Evolutionary conservation across 208 protist genomes (phyloP).

Genomic region (Naegleria fowleri): DNA sequence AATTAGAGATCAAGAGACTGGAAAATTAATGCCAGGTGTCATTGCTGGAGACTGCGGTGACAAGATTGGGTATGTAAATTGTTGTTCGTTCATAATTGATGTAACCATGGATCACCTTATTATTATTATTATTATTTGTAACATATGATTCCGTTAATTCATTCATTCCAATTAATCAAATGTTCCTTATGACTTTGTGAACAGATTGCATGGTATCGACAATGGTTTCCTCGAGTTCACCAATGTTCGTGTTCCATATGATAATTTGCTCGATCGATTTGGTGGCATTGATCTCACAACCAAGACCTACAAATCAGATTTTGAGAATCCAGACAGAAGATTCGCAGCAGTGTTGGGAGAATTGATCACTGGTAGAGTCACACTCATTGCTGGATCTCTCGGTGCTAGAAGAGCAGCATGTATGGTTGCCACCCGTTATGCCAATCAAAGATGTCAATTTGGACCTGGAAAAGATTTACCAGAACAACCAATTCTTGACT

Average conservation of each 20-base stretch:
- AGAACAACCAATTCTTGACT: background rate
- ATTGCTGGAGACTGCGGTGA: background rate
- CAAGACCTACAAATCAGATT: constrained; percentile 14
- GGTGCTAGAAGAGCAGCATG: background rate
- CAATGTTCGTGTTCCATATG: constrained; percentile 32
- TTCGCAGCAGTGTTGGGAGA: background rate
- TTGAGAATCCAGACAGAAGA: background rate
- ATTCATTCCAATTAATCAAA: constrained; percentile 28
- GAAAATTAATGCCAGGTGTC: background rate
- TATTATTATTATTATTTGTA: no score
- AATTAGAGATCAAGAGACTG: background rate
- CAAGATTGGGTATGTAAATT: background rate
- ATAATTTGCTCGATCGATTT: constrained; percentile 38
- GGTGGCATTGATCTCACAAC: constrained; percentile 16
- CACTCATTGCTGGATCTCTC: background rate
- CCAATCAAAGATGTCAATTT: background rate
- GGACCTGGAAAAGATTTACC: background rate
- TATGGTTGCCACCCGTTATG: background rate
- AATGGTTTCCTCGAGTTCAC: constrained; percentile 36
- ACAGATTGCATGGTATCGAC: constrained; percentile 21
- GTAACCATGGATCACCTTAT: no score
- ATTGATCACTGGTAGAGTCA: background rate
- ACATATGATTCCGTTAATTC: background rate
- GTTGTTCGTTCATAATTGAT: no score
- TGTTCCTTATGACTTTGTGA: background rate